phyloP scores from a whole-genome alignment of 176 grass and related monocot species.

The Chrysopogon serrulatus region DNA sequence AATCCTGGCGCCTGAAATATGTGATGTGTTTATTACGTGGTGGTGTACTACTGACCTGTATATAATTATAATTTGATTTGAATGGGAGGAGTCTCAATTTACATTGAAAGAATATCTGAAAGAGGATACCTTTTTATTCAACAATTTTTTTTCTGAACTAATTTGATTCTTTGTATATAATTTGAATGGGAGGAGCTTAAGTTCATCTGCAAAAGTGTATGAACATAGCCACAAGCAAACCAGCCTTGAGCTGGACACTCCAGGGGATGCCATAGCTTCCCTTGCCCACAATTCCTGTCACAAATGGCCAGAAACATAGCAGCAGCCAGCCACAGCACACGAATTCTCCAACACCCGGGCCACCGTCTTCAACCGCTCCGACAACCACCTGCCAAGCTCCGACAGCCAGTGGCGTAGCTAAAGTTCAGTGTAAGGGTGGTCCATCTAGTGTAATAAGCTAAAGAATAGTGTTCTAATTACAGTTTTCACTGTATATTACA shows the following conservation, averaged over 20 bases:
- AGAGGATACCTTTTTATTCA: no score
- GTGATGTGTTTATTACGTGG: neutral
- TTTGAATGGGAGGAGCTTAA: no score
- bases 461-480: no score
- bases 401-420: no score
- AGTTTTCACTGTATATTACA: no score
- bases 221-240: conserved; percentile 20
- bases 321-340: conserved; percentile 23
- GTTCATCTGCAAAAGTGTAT: conserved; percentile 11
- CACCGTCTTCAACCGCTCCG: neutral
- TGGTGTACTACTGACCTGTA: neutral
- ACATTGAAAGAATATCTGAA: no score
- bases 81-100: no score
- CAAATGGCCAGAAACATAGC: conserved; percentile 47
- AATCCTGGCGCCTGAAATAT: neutral
- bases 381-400: neutral
- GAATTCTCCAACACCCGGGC: conserved; percentile 25
- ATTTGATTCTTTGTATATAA: no score
- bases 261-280: conserved; percentile 51
- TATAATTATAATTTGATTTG: no score
- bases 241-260: conserved; percentile 31
- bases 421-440: no score
- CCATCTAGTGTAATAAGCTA: no score
- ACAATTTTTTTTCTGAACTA: no score
- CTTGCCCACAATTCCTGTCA: conserved; percentile 34